Evolutionary conservation across 208 protist genomes (phyloP).

Genomic region (Entamoeba nuttalli): DNA sequence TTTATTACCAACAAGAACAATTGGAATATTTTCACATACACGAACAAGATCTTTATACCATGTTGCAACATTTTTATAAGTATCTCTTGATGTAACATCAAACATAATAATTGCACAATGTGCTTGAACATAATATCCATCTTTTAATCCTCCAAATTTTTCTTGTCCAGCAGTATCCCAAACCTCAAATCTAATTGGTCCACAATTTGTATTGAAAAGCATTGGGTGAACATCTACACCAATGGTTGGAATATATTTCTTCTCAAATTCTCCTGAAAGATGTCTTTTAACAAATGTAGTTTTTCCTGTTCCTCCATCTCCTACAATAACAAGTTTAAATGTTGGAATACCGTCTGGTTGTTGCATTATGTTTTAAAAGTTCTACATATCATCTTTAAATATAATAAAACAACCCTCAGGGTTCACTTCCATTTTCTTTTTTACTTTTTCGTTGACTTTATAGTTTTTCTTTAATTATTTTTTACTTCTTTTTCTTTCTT

Average conservation of each 20-base stretch:
- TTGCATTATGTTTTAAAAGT: background rate
- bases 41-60: slow-evolving; percentile 95
- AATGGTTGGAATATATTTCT: slow-evolving; percentile 66
- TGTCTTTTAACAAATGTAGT: slow-evolving; percentile 99
- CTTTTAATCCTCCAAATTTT: slow-evolving; percentile 86
- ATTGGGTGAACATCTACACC: slow-evolving; percentile 91
- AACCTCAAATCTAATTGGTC: slow-evolving; percentile 94
- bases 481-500: too few species aligned
- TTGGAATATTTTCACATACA: slow-evolving; percentile 96
- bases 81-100: slow-evolving; percentile 96
- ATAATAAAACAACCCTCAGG: too few species aligned
- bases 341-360: background rate
- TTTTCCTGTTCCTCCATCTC: slow-evolving; percentile 90
- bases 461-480: too few species aligned
- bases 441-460: too few species aligned
- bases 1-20: slow-evolving; percentile 99
- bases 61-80: slow-evolving; percentile 99
- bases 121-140: slow-evolving; percentile 90
- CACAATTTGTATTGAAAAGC: slow-evolving; percentile 89
- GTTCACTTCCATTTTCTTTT: too few species aligned
- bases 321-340: slow-evolving; percentile 95
- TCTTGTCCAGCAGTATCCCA: slow-evolving; percentile 68
- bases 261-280: slow-evolving; percentile 97
- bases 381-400: too few species aligned
- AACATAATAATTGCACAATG: slow-evolving; percentile 98